Evolutionary conservation across 495 filamentous ascomycete species (phyloP), one percentile per base, ranked within the genome.

Genomic region (Apiosordaria backusii): DNA sequence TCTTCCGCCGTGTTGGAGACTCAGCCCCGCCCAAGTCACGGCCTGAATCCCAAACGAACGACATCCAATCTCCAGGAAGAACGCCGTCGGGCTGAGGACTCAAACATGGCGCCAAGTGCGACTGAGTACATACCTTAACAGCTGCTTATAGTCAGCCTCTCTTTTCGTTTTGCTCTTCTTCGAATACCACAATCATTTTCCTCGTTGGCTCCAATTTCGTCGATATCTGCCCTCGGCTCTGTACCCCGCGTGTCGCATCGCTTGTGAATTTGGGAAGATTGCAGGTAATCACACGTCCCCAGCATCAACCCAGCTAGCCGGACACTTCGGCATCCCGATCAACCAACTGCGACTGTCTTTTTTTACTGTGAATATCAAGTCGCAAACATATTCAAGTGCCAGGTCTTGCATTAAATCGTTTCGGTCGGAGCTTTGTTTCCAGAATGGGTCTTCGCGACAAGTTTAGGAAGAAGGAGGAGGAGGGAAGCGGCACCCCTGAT

Each of bases 381-480:
- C 35, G 35, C 35, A 45, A 45, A 45, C 35, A 45, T 45, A 45
- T 45, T 13, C 35, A 0, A 15, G 5, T 45, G 13, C 35, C 35
- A 45, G 16, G 16, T 13, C 35, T 45, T 7, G 16, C 22, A 6
- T 55, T 55, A 55, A 21, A 7, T 55, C 21, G n/a, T 18, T 18
- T 57, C 29, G 24, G 19, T 26, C 26, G 25, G 21, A 9, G 13
- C 24, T 13, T 45, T 13, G 35, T 45, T 6, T 10, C 9, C 52
- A 61, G 35, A 13, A 94, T 94, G 92, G 84, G 89, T 35, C 76
- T 94, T 64, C 86, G 86, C 75, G 87, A 92, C 66, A 80, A 92
- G 35, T 80, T 94, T 62, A 90, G 88, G 77, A 93, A 89, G 79
- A 89, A 89, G 75, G 85, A 85, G 65, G 77, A 82, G 58, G 74